A percentile compares a stretch with the other conserved stretches of the same genome.
Conservation (phyloP, 345 rosid species). For the Euphorbia pulcherrima region DNA sequence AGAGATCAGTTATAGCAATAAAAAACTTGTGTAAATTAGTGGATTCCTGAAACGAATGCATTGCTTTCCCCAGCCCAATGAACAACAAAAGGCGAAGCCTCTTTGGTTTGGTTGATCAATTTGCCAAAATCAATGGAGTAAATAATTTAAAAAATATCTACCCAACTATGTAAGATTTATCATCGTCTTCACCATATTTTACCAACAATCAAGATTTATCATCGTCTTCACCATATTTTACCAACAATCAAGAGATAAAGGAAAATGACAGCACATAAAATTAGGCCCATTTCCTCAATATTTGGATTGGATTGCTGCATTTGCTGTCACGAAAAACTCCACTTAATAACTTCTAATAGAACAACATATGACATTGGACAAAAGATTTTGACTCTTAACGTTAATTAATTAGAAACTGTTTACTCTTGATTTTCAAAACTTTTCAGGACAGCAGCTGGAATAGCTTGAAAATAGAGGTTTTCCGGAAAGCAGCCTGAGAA, state of each 20-base stretch:
- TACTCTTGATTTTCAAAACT: no score
- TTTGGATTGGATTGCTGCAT: not conserved
- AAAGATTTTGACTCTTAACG: no score
- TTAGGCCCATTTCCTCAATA: not conserved
- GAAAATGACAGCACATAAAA: not conserved
- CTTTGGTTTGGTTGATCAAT: not conserved
- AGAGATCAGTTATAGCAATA: not conserved
- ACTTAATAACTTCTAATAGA: no score
- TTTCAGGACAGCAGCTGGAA: no score
- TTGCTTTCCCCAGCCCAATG: not conserved
- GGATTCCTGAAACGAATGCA: not conserved
- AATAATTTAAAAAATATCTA: not conserved
- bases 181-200: no score
- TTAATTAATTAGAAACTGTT: no score
- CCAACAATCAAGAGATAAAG: not conserved
- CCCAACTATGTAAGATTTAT: not conserved
- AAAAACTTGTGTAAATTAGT: not conserved
- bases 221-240: no score
- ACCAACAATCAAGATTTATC: no score
- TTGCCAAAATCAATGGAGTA: not conserved
- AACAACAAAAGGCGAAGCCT: constrained; percentile 2
- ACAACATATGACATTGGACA: no score
- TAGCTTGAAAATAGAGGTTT: no score
- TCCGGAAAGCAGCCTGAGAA: no score
- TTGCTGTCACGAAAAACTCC: no score